Base-by-base conservation (phyloP, 495 filamentous ascomycete species). In the Penicillium riverlandense region DNA sequence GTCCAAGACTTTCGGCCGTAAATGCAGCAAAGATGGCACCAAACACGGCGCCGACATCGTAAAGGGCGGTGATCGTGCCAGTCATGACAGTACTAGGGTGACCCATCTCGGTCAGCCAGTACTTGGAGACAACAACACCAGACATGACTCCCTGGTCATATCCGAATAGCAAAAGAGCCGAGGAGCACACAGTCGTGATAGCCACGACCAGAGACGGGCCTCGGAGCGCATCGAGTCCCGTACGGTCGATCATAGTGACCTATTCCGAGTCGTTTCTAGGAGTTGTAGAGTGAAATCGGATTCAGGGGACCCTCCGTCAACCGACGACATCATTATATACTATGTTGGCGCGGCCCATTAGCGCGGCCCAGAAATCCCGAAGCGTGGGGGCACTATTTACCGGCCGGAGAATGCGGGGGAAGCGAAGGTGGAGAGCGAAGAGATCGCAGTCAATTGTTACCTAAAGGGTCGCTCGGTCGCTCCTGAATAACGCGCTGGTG, bases 11-110 rank as follows among this genome's bases (percentile, higher is more conserved):
- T 42, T 77, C 75, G n/a, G 74, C 73, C 13, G 71, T 61, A n/a
- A 57, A 61, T 29, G 70, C 59, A 7, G 70, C 64, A 4, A 53
- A 45, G 9, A 78, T 55, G n/a, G 76, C 72, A 7, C 76, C 75
- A 29, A 77, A 52, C 38, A 79, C 70, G 38, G 66, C 76, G 8
- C 75, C 76, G 37, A 78, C 61, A 41, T 76, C 71, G 52, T 78
- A 78, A 11, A 79, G 55, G 0, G 74, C 71, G 0, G 71, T 77
- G 15, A 78, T 54, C 7, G 41, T 55, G 13, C 37, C 46, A 7
- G 47, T 46, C 50, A 54, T 49, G 6, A 54, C 43, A 1, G 47
- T 54, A 22, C 51, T 50, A 1, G 47, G 51, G 29, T 50, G 35
- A 9, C 43, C 47, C 47, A 54, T 50, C 16, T 42, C 47, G 7